Conservation (phyloP, 2,329 filamentous ascomycete genomes). For the Camillea tinctor region DNA sequence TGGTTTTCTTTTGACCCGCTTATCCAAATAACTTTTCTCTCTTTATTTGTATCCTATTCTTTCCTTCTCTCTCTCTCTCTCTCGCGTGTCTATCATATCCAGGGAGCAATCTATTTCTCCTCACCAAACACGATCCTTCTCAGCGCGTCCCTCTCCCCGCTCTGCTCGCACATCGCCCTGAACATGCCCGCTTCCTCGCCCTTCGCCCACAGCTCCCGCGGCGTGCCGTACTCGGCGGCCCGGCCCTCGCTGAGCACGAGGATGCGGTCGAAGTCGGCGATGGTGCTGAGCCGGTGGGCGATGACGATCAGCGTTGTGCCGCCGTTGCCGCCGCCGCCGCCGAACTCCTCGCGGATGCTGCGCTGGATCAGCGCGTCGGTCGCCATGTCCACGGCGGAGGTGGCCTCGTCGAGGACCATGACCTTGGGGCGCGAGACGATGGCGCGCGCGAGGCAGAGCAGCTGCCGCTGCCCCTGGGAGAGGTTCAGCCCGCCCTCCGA, state of each 20-base stretch:
- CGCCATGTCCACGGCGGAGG: conserved; percentile 73
- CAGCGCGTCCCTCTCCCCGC: conserved; percentile 56
- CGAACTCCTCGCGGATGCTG: conserved; percentile 70
- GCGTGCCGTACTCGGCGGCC: conserved; percentile 66
- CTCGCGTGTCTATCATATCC: neutral
- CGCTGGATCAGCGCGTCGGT: conserved; percentile 74
- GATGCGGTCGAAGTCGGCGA: conserved; percentile 74
- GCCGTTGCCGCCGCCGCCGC: conserved; percentile 33
- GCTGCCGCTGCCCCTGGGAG: conserved; percentile 73
- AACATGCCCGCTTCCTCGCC: conserved; percentile 46
- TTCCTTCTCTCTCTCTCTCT: neutral
- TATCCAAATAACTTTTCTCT: neutral
- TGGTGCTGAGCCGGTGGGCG: conserved; percentile 72
- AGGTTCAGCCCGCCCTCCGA: conserved; percentile 73
- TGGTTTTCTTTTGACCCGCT: too few species aligned
- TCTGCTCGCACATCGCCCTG: conserved; percentile 61
- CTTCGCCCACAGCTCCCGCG: conserved; percentile 57
- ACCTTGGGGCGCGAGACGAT: conserved; percentile 72
- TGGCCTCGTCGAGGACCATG: conserved; percentile 80
- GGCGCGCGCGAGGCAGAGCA: conserved; percentile 71
- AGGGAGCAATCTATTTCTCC: neutral
- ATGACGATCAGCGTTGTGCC: conserved; percentile 65
- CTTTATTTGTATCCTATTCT: neutral
- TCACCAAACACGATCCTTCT: conserved; percentile 37
- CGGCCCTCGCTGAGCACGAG: conserved; percentile 67